These are phyloP conservation scores for Stenogyne calaminthoides DNA, from an alignment of 305 asterid genomes.

Conservation along the genomic window DNA sequence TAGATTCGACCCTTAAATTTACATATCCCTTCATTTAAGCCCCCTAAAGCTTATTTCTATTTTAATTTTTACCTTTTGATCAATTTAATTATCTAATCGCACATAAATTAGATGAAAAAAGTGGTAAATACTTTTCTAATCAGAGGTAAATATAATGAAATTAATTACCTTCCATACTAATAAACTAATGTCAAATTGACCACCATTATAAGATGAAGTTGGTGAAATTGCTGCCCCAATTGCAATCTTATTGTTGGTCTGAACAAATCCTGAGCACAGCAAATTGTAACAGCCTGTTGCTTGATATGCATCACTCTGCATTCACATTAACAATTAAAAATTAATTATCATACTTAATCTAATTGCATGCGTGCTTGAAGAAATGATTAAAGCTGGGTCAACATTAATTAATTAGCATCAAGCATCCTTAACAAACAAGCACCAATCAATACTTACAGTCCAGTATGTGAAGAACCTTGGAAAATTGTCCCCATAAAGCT, in stretches of 20 bases:
- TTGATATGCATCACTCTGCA: conserved; percentile 93
- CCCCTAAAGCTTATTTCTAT: too few relatives aligned
- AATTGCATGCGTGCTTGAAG: background rate
- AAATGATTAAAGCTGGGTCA: conserved; percentile 1
- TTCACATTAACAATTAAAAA: conserved; percentile 15
- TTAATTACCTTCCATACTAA: conserved; percentile 81
- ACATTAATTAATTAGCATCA: background rate
- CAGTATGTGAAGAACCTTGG: conserved; percentile 92
- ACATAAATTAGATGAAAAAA: background rate
- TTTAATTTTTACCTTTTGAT: background rate
- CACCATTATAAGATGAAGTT: conserved; percentile 67
- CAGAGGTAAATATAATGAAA: background rate
- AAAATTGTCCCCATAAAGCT: conserved; percentile 77
- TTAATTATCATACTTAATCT: conserved; percentile 4
- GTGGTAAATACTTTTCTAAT: background rate
- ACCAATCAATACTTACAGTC: conserved; percentile 61
- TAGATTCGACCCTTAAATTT: background rate
- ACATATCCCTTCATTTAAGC: background rate
- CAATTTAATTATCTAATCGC: background rate
- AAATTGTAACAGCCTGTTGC: conserved; percentile 91
- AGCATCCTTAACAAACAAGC: conserved; percentile 3
- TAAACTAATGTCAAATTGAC: conserved; percentile 89
- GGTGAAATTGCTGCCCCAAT: conserved; percentile 97
- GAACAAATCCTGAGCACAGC: conserved; percentile 89
- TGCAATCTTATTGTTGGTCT: conserved; percentile 77